These are phyloP conservation scores for Penicillium paxilli DNA, from an alignment of 495 filamentous ascomycete species.

Conservation along the genomic window DNA sequence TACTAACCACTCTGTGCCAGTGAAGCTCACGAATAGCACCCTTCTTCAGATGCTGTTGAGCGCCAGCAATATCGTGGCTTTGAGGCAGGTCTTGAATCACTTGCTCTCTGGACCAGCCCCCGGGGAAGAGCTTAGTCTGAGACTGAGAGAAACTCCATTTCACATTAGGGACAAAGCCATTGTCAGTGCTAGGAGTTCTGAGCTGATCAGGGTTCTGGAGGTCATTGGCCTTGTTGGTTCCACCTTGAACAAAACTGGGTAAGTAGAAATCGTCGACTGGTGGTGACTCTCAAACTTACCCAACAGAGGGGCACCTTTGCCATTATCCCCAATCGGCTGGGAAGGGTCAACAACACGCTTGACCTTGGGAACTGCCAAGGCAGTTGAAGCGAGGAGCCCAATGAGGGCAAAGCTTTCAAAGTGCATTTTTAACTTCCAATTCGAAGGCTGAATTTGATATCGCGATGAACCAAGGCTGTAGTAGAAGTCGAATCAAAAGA, in stretches of 20 bases:
- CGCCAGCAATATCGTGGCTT: slow-evolving; percentile 61
- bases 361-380: slow-evolving; percentile 21
- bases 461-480: no score
- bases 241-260: slow-evolving; percentile 16
- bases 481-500: background rate
- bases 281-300: slow-evolving; percentile 40
- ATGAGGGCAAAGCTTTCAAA: slow-evolving; percentile 14
- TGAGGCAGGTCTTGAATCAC: slow-evolving; percentile 59
- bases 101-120: slow-evolving; percentile 66
- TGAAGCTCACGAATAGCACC: slow-evolving; percentile 64
- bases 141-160: slow-evolving; percentile 68
- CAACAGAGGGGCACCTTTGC: slow-evolving; percentile 55
- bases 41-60: slow-evolving; percentile 64
- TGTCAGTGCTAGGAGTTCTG: slow-evolving; percentile 56
- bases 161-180: slow-evolving; percentile 58
- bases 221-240: slow-evolving; percentile 42
- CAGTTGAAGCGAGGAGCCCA: slow-evolving; percentile 17
- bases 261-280: no score
- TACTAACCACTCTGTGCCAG: slow-evolving; percentile 62
- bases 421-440: no score
- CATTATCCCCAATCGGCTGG: slow-evolving; percentile 53
- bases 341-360: slow-evolving; percentile 47
- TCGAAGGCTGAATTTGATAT: no score
- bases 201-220: slow-evolving; percentile 62
- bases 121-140: slow-evolving; percentile 57